These are phyloP conservation scores for Chrysosporium keratinophilum DNA, from an alignment of 2,329 filamentous ascomycete species.

Conservation along the genomic window DNA sequence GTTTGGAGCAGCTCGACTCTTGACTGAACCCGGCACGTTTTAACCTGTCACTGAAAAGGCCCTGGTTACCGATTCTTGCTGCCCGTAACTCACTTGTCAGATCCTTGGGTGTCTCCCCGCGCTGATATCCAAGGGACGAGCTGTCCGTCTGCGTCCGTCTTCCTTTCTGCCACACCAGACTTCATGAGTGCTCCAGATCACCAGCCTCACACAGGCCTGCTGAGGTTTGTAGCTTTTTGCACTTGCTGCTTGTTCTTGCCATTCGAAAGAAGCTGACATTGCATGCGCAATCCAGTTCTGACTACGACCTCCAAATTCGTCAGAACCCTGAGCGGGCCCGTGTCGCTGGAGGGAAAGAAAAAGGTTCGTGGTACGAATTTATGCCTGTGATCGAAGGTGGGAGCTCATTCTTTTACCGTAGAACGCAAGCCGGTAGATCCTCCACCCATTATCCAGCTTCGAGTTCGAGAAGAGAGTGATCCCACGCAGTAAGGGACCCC, in stretches of 20 bases:
- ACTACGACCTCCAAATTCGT: conserved; percentile 49
- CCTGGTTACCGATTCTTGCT: neutral
- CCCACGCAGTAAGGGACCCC: conserved; percentile 46
- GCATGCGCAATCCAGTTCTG: conserved; percentile 39
- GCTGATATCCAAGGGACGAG: conserved; percentile 14
- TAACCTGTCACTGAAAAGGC: neutral
- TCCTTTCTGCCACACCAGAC: conserved; percentile 21
- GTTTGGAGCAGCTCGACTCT: neutral
- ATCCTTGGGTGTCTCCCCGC: conserved; percentile 12
- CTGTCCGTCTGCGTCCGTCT: conserved; percentile 18
- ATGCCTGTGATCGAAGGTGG: conserved; percentile 8
- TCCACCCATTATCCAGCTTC: conserved; percentile 69
- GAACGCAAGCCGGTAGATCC: conserved; percentile 78
- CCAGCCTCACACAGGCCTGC: conserved; percentile 33
- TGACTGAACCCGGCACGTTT: neutral
- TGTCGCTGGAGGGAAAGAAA: conserved; percentile 63
- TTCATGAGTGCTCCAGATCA: conserved; percentile 36
- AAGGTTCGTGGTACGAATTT: conserved; percentile 42
- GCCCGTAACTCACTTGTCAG: conserved; percentile 14
- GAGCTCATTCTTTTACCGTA: conserved; percentile 26
- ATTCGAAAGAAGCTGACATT: conserved; percentile 27
- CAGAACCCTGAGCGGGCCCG: conserved; percentile 59
- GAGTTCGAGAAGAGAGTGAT: conserved; percentile 42
- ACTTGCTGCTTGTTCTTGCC: conserved; percentile 7
- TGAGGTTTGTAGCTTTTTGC: conserved; percentile 25